Evolutionary conservation across 176 grass and related monocot genomes (phyloP), one percentile per base, ranked within the genome.

Genomic region (Echinochloa phyllopogon): DNA sequence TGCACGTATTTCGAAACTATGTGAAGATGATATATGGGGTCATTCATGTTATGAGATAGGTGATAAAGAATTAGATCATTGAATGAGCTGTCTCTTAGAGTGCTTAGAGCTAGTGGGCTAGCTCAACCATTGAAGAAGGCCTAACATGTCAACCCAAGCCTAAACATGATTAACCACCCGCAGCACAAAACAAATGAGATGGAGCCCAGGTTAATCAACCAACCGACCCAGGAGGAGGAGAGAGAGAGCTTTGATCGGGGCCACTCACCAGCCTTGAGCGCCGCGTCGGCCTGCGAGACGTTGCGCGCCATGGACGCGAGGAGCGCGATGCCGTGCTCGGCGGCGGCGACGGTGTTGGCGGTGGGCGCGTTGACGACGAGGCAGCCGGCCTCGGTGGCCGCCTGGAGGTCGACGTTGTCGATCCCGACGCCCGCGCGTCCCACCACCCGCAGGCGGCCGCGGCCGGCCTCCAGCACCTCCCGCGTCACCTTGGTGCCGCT

Each of bases 371-470:
- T 95, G 58, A 95, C 90, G 63, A 95, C 90, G 78, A 95, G 84
- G 81, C 93, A 95, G 0, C 93, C 93, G 0, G 67, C 85, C 93
- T 95, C 90, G 0, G 93, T 95, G 0, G 93, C 93, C 0, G 93
- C 90, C 77, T 90, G 93, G 23, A 95, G 66, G 86, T 95, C 93
- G 69, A 95, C 90, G 80, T 95, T 95, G 88, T 95, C 93, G 79
- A 92, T 95, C 80, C 93, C 90, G 36, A 95, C 90, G 33, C 93
- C 93, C 29, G 93, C 93, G 18, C 93, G 78, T 8, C 90, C 93
- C 2, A 92, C 93, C 1, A 92, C 93, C 14, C 82, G 84, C n/a
- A 95, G 85, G 37, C 90, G 67, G 0, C 88, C 90, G 17, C 80
- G 63, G 0, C 86, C 84, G 1, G 93, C 93, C 67, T 90, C 90